Evolutionary conservation across 148 eudicot genomes (phyloP).

Genomic region (Rhododendron ovatum): DNA sequence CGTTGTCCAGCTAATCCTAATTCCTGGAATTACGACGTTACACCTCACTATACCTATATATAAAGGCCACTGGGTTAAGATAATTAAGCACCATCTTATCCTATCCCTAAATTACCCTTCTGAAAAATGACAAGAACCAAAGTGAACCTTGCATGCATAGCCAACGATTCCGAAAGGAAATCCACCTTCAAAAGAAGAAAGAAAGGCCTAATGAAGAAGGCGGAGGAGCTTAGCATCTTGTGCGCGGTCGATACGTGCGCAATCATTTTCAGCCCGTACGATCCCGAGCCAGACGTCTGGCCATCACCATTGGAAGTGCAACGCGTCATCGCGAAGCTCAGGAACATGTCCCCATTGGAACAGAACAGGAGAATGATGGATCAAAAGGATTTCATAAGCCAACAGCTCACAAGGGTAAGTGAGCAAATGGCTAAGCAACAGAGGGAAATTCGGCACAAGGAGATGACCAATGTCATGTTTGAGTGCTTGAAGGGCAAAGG

Average conservation of each 20-base stretch:
- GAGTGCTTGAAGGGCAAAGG: neutral
- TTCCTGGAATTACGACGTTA: neutral
- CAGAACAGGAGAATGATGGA: neutral
- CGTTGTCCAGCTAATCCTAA: neutral
- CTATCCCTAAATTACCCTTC: neutral
- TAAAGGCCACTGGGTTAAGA: neutral
- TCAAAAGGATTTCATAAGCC: neutral
- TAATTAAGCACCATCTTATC: neutral
- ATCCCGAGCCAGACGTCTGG: neutral
- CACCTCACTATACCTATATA: neutral
- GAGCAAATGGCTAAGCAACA: neutral
- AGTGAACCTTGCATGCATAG: neutral
- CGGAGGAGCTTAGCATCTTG: neutral
- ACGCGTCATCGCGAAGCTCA: neutral
- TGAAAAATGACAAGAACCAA: neutral
- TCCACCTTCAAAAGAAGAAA: neutral
- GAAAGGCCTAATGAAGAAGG: neutral
- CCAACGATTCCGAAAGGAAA: neutral
- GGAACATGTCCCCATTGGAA: neutral
- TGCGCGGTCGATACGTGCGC: neutral
- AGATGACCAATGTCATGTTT: neutral
- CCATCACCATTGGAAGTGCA: neutral
- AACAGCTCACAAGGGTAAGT: neutral
- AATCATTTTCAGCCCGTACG: neutral
- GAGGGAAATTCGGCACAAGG: neutral